Evolutionary conservation across 2,329 filamentous ascomycete genomes (phyloP).

Genomic region (Pseudocercospora cruenta): DNA sequence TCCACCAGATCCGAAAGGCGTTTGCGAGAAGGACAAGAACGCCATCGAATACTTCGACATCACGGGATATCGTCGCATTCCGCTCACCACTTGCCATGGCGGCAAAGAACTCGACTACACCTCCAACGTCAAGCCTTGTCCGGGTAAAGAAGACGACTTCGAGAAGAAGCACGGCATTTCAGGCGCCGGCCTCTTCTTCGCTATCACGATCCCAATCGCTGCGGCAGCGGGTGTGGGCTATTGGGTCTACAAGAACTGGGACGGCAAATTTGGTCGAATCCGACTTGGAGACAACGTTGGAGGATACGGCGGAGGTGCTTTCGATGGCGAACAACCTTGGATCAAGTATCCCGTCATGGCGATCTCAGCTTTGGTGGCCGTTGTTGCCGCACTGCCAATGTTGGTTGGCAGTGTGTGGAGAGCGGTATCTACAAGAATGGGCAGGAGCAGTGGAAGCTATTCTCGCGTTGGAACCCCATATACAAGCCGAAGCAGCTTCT

Average conservation of each 20-base stretch:
- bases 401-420: slow-evolving; percentile 75
- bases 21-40: slow-evolving; percentile 67
- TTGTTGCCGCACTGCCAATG: slow-evolving; percentile 63
- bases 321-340: slow-evolving; percentile 75
- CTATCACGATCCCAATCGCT: slow-evolving; percentile 74
- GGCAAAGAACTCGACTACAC: slow-evolving; percentile 75
- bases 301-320: slow-evolving; percentile 40
- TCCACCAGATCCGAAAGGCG: slow-evolving; percentile 62
- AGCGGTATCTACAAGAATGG: slow-evolving; percentile 55
- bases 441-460: slow-evolving; percentile 52
- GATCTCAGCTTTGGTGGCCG: slow-evolving; percentile 59
- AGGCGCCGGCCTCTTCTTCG: slow-evolving; percentile 80
- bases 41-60: slow-evolving; percentile 79
- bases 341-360: slow-evolving; percentile 71
- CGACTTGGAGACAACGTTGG: slow-evolving; percentile 71
- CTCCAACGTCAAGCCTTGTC: slow-evolving; percentile 66
- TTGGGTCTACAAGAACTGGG: slow-evolving; percentile 84
- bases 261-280: slow-evolving; percentile 85
- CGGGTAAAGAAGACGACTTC: slow-evolving; percentile 81
- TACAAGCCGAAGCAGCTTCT: slow-evolving; percentile 87
- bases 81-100: slow-evolving; percentile 81
- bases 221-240: slow-evolving; percentile 75
- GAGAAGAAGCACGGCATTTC: slow-evolving; percentile 71
- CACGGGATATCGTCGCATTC: slow-evolving; percentile 87
- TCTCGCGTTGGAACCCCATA: slow-evolving; percentile 62